These are phyloP conservation scores for Moesziomyces sp. DNA, from an alignment of 1,284 basidiomycete genomes.

Conservation along the genomic window DNA sequence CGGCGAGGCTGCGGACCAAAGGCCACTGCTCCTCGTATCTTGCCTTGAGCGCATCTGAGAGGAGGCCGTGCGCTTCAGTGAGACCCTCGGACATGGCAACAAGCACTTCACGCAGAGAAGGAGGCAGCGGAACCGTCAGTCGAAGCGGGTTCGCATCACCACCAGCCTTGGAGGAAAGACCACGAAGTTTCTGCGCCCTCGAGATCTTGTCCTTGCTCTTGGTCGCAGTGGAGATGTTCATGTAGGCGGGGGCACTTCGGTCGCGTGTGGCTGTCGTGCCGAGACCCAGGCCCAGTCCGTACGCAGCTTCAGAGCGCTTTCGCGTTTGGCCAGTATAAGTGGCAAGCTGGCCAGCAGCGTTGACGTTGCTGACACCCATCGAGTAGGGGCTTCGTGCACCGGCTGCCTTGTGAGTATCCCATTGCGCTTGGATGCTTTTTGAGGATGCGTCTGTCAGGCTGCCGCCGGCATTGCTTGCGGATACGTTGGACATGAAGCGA, in stretches of 20 bases:
- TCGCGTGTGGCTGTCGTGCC: slow-evolving; percentile 35
- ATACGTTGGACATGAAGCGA: slow-evolving; percentile 45
- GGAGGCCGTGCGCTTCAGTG: slow-evolving; percentile 48
- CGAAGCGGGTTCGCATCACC: slow-evolving; percentile 33
- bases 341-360: neutral
- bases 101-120: slow-evolving; percentile 51
- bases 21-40: slow-evolving; percentile 64
- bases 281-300: slow-evolving; percentile 48
- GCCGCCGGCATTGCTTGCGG: slow-evolving; percentile 3
- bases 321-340: neutral
- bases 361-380: neutral
- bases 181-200: slow-evolving; percentile 42
- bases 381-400: slow-evolving; percentile 35
- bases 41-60: slow-evolving; percentile 56
- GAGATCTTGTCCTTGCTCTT: slow-evolving; percentile 25
- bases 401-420: slow-evolving; percentile 12
- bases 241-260: slow-evolving; percentile 27
- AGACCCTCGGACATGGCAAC: slow-evolving; percentile 53
- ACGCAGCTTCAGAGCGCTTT: slow-evolving; percentile 9
- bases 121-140: slow-evolving; percentile 50
- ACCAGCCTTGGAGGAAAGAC: slow-evolving; percentile 18
- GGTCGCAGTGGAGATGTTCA: slow-evolving; percentile 3
- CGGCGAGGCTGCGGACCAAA: slow-evolving; percentile 57
- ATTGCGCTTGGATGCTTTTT: slow-evolving; percentile 4
- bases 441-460: neutral